phyloP scores from a whole-genome alignment of 176 grass and related monocot species.

The Dendrocalamus sinicus region DNA sequence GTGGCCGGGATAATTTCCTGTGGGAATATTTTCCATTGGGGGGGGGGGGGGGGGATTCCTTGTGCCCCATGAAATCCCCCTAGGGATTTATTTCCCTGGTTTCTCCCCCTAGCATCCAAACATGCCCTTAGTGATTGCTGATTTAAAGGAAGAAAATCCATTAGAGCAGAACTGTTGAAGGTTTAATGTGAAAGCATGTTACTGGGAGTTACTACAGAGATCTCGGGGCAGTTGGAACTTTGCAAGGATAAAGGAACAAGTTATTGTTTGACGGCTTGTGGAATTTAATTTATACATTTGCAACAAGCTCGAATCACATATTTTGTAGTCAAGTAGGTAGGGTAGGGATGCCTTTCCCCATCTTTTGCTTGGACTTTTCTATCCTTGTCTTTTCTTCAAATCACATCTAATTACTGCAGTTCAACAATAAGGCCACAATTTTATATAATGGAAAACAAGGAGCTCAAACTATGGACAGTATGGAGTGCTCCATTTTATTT shows the following conservation, averaged over 20 bases:
- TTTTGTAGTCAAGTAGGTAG: not conserved
- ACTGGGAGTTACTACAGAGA: not conserved
- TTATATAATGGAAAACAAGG: not conserved
- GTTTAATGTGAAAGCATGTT: not conserved
- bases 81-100: too few species aligned
- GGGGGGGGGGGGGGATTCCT: too few species aligned
- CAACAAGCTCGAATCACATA: not conserved
- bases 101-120: too few species aligned
- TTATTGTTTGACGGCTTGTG: not conserved
- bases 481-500: too few species aligned
- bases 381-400: not conserved
- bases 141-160: not conserved
- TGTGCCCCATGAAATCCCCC: too few species aligned
- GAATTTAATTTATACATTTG: slow-evolving; percentile 15
- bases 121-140: slow-evolving; percentile 16
- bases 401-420: not conserved
- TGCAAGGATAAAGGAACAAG: not conserved
- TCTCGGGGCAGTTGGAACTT: not conserved
- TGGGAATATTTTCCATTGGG: too few species aligned
- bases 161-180: slow-evolving; percentile 8
- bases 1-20: too few species aligned
- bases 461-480: not conserved
- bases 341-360: not conserved
- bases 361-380: not conserved
- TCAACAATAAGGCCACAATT: not conserved